A percentile compares a stretch with the other conserved stretches of the same genome.
These are phyloP conservation scores for Thalia dealbata DNA, from an alignment of 176 grass and related monocot genomes.

Conservation along the genomic window DNA sequence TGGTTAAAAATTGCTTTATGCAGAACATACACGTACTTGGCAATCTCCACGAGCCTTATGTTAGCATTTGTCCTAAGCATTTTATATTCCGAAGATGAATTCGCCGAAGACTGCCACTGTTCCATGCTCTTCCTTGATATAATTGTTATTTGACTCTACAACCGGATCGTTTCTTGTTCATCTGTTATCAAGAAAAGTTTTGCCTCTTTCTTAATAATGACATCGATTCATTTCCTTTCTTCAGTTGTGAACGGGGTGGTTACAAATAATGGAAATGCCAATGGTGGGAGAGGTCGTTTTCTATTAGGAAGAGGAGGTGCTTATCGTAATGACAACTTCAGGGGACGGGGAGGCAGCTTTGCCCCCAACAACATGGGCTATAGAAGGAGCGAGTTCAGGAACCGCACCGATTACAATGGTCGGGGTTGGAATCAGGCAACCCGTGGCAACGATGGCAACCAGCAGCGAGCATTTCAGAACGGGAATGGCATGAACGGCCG, in stretches of 20 bases:
- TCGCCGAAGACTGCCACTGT: too few relatives aligned
- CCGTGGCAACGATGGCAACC: slow-evolving; percentile 10
- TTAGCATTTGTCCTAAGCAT: too few relatives aligned
- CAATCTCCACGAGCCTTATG: too few relatives aligned
- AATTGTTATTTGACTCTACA: too few relatives aligned
- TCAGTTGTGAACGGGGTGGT: slow-evolving; percentile 21
- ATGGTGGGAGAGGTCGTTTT: slow-evolving; percentile 27
- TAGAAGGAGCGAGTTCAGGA: slow-evolving; percentile 32
- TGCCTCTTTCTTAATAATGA: neutral
- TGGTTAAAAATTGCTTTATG: too few relatives aligned
- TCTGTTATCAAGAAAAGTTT: neutral
- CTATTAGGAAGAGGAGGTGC: slow-evolving; percentile 26
- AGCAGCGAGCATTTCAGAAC: slow-evolving; percentile 22
- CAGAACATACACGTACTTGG: too few relatives aligned
- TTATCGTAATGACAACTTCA: slow-evolving; percentile 42
- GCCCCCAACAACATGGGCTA: neutral
- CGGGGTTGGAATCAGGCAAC: slow-evolving; percentile 12
- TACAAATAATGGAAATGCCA: slow-evolving; percentile 5
- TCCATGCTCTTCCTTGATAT: too few relatives aligned
- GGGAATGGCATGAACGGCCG: slow-evolving; percentile 11
- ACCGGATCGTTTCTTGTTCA: neutral
- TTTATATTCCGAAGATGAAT: too few relatives aligned
- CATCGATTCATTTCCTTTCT: neutral
- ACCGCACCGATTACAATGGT: slow-evolving; percentile 29
- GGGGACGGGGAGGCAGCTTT: slow-evolving; percentile 16